Conservation (phyloP, 2,329 filamentous ascomycete species). For the Chaetomiaceae sp. region DNA sequence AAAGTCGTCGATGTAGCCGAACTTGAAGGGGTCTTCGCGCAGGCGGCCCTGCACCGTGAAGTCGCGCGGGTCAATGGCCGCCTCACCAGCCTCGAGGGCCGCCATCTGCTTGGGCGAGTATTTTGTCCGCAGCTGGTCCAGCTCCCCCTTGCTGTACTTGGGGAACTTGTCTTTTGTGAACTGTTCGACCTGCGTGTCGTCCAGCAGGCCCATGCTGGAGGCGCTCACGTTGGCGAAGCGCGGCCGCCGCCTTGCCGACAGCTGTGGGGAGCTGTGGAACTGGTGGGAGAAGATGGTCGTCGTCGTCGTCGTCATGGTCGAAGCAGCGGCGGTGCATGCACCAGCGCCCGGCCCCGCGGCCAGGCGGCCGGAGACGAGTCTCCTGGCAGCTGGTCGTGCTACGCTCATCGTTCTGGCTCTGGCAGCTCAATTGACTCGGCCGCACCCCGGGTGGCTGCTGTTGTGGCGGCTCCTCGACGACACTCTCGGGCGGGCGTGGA, state of each 20-base stretch:
- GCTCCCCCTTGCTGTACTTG: constrained; percentile 63
- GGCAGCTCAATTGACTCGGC: constrained; percentile 15
- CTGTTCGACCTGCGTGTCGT: constrained; percentile 39
- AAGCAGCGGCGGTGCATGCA: background rate
- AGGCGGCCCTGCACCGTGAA: constrained; percentile 66
- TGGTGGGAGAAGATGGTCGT: constrained; percentile 26
- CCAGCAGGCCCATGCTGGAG: constrained; percentile 46
- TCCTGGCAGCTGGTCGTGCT: constrained; percentile 47
- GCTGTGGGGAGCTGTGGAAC: constrained; percentile 49
- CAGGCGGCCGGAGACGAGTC: constrained; percentile 49
- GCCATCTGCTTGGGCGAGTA: constrained; percentile 80
- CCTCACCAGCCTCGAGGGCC: constrained; percentile 76
- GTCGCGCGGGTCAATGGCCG: constrained; percentile 68
- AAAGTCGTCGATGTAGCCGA: constrained; percentile 80
- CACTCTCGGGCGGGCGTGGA: constrained; percentile 1
- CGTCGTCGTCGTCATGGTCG: background rate
- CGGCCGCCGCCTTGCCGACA: constrained; percentile 42
- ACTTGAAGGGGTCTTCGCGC: constrained; percentile 65
- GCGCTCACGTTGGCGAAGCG: constrained; percentile 51
- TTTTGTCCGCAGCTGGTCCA: constrained; percentile 53
- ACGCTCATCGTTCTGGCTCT: constrained; percentile 43
- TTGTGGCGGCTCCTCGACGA: constrained; percentile 7
- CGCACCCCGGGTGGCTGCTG: constrained; percentile 5
- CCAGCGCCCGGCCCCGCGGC: constrained; percentile 29
- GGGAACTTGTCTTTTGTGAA: constrained; percentile 49